These are phyloP conservation scores for Podila epigama DNA, from an alignment of 192 early-diverging fungal genomes.

Conservation along the genomic window DNA sequence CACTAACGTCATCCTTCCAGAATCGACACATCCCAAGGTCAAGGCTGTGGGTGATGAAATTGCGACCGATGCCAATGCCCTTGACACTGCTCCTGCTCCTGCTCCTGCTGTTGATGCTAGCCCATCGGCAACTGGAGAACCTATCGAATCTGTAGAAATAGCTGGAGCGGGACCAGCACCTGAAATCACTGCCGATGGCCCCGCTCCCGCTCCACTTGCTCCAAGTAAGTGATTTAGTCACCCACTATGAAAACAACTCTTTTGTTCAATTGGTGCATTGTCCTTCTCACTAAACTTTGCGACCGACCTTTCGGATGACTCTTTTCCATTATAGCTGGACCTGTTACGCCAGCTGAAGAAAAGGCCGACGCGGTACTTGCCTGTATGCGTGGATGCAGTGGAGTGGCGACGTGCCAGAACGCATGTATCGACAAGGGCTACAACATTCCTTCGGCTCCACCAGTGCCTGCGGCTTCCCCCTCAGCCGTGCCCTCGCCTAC, in stretches of 20 bases:
- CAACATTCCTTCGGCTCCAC: slow-evolving; percentile 2
- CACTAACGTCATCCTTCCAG: no score
- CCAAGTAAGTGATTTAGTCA: slow-evolving; percentile 3
- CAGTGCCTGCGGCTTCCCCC: background rate
- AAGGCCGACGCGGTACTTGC: slow-evolving; percentile 15
- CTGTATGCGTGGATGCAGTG: slow-evolving; percentile 10
- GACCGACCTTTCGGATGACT: background rate
- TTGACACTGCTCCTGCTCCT: background rate
- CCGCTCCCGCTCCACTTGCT: background rate
- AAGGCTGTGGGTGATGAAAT: background rate
- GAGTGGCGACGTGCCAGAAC: slow-evolving; percentile 1
- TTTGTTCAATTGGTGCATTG: no score
- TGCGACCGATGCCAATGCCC: background rate
- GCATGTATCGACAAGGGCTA: slow-evolving; percentile 11
- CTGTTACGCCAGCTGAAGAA: slow-evolving; percentile 13
- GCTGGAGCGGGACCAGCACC: no score
- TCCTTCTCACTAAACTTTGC: no score
- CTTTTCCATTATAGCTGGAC: slow-evolving; percentile 10
- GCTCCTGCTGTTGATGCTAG: background rate
- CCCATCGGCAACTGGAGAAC: background rate
- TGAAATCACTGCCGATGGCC: background rate
- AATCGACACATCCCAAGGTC: background rate
- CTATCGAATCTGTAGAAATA: background rate
- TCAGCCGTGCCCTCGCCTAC: slow-evolving; percentile 3
- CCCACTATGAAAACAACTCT: no score